Conservation (phyloP, 768 basidiomycete species). For the Tricholoma sp. region DNA sequence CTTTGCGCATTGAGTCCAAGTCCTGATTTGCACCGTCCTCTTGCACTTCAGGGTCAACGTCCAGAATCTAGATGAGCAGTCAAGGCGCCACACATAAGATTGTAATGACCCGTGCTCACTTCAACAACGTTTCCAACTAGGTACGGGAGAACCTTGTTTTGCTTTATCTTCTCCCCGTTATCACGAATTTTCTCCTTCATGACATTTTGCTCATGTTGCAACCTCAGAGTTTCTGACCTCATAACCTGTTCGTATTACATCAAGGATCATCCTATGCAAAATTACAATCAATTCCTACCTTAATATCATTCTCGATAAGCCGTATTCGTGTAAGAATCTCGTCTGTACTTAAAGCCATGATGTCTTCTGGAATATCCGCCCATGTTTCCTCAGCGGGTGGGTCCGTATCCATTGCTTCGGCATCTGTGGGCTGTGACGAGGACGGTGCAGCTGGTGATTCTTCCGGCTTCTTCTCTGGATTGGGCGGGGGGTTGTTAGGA, state of each 20-base stretch:
- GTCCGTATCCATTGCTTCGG: conserved; percentile 69
- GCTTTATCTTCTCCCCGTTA: conserved; percentile 97
- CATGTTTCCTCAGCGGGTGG: conserved; percentile 71
- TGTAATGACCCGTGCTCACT: conserved; percentile 43
- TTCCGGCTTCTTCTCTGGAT: conserved; percentile 52
- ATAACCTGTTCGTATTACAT: conserved; percentile 65
- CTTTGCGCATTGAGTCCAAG: conserved; percentile 92
- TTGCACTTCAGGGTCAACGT: conserved; percentile 90
- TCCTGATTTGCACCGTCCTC: conserved; percentile 96
- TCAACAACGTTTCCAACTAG: conserved; percentile 97
- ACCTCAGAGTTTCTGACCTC: conserved; percentile 87
- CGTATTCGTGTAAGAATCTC: conserved; percentile 87
- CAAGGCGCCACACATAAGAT: not conserved
- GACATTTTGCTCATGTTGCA: conserved; percentile 90
- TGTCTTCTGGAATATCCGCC: conserved; percentile 89
- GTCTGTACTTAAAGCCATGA: conserved; percentile 71
- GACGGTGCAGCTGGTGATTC: conserved; percentile 23
- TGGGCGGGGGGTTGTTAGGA: conserved; percentile 43
- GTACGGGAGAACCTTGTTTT: conserved; percentile 98
- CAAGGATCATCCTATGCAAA: not conserved
- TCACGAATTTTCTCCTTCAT: conserved; percentile 99
- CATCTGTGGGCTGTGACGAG: conserved; percentile 23
- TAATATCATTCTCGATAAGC: conserved; percentile 95
- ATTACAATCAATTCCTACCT: conserved; percentile 41
- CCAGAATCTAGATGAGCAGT: conserved; percentile 61